phyloP scores from a whole-genome alignment of 2,329 filamentous ascomycete species.

The Akanthomyces muscarius region DNA sequence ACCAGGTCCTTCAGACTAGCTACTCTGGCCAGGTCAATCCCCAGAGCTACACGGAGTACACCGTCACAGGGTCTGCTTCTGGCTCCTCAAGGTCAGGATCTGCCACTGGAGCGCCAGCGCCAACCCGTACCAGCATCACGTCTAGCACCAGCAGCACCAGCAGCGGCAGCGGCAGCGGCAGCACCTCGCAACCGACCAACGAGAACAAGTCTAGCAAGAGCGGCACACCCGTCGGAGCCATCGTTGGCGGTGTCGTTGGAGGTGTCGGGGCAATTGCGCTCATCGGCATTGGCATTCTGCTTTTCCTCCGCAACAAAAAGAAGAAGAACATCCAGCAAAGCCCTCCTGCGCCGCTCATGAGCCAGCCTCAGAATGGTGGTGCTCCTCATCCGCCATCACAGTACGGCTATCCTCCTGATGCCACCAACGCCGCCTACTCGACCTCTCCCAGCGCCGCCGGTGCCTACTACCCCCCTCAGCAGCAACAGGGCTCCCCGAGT shows the following conservation, averaged over 20 bases:
- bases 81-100: background rate
- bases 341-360: constrained; percentile 16
- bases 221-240: constrained; percentile 31
- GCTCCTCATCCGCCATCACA: constrained; percentile 9
- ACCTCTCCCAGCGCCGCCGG: constrained; percentile 1
- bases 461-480: constrained; percentile 4
- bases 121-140: background rate
- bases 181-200: background rate
- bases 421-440: background rate
- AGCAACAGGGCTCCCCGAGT: constrained; percentile 2
- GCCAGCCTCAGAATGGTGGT: constrained; percentile 10
- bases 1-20: constrained; percentile 38
- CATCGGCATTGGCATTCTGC: constrained; percentile 27
- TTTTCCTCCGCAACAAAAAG: constrained; percentile 29
- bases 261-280: constrained; percentile 33
- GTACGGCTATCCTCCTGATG: background rate
- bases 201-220: constrained; percentile 10
- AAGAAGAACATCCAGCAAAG: constrained; percentile 20
- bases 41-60: constrained; percentile 28
- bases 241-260: constrained; percentile 37
- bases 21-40: constrained; percentile 35
- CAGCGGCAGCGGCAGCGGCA: constrained; percentile 14
- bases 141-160: constrained; percentile 11
- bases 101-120: background rate
- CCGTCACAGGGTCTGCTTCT: constrained; percentile 15